A percentile compares a stretch with the other conserved stretches of the same genome.
These are phyloP conservation scores for Musa troglodytarum DNA, from an alignment of 176 grass and related monocot species.

Conservation along the genomic window DNA sequence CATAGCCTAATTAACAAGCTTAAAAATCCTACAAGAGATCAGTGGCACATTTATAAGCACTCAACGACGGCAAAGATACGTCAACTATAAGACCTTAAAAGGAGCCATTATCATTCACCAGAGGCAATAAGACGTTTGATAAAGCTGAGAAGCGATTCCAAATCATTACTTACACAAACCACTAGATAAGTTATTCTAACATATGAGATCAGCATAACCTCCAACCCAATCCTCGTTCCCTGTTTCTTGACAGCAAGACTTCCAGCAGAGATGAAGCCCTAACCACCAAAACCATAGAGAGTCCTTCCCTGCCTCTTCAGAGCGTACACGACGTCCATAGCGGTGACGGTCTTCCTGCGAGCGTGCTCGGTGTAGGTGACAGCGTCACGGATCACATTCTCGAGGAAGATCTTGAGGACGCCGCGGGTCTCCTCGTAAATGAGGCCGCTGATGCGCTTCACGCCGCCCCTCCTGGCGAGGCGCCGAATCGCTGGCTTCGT, in stretches of 20 bases:
- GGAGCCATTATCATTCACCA: no score
- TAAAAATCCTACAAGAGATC: no score
- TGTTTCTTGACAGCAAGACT: conserved; percentile 2
- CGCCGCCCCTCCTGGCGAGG: conserved; percentile 17
- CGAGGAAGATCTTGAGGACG: conserved; percentile 20
- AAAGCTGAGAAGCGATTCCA: no score
- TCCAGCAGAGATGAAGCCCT: neutral
- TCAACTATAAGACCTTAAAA: no score
- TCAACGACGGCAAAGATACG: no score
- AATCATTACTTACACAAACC: no score
- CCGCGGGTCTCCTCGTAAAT: conserved; percentile 23
- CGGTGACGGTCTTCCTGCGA: conserved; percentile 66
- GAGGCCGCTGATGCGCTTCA: conserved; percentile 24
- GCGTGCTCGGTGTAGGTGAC: conserved; percentile 66
- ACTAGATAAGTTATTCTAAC: no score
- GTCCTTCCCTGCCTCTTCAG: conserved; percentile 67
- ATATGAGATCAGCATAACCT: no score
- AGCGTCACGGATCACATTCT: conserved; percentile 20
- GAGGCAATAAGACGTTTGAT: no score
- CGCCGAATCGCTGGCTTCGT: conserved; percentile 21
- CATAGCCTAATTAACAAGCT: no score
- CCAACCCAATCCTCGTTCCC: neutral
- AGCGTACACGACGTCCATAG: conserved; percentile 68
- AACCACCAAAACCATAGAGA: conserved; percentile 46
- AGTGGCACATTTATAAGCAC: no score